Evolutionary conservation across 768 basidiomycete genomes (phyloP).

Genomic region (Rhodotorula paludigena): DNA sequence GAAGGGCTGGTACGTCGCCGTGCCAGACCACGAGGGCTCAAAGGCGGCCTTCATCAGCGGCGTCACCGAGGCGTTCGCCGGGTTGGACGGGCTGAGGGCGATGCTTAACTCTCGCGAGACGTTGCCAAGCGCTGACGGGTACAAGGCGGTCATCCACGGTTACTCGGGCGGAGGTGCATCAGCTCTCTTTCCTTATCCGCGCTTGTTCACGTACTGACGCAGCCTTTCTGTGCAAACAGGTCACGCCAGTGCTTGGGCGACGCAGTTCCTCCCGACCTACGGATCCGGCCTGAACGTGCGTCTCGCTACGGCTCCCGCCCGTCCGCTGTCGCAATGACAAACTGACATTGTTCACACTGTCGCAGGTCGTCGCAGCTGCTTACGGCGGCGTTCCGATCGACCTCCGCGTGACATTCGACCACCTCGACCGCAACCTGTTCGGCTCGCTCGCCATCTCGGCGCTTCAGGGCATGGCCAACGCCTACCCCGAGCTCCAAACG

Average conservation of each 20-base stretch:
- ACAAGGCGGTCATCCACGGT: background rate
- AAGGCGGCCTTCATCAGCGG: background rate
- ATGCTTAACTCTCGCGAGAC: background rate
- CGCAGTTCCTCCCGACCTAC: background rate
- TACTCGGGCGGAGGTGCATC: background rate
- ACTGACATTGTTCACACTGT: background rate
- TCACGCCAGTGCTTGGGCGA: background rate
- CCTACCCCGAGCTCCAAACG: background rate
- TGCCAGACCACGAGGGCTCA: background rate
- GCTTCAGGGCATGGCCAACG: background rate
- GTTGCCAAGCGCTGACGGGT: background rate
- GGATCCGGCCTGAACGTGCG: background rate
- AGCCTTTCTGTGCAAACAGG: too few relatives aligned
- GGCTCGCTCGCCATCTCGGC: background rate
- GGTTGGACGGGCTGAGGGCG: background rate
- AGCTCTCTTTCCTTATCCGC: background rate
- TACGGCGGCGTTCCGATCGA: slow-evolving; percentile 1
- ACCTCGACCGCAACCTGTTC: background rate
- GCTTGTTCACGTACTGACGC: background rate
- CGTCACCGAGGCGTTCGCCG: background rate
- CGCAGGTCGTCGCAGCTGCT: background rate
- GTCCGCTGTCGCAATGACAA: background rate
- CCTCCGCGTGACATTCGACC: background rate
- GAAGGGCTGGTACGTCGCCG: background rate
- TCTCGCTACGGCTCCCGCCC: background rate